Evolutionary conservation across 75 land plant genomes (phyloP).

Genomic region (Cunninghamia lanceolata): DNA sequence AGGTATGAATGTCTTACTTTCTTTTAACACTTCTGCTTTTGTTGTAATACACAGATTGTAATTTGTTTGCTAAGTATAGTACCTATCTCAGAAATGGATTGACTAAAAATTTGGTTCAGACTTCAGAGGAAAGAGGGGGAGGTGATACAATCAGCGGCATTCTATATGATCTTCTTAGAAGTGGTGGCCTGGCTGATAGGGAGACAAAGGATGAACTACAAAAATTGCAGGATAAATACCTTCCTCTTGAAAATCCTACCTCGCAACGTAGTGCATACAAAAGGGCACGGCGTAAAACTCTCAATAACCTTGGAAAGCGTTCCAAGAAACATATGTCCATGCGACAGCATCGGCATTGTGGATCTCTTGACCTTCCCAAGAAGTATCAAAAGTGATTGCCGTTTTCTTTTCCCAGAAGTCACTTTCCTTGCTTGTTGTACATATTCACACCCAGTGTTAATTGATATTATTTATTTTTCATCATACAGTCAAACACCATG

Average conservation of each 20-base stretch:
- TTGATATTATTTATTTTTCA: neutral
- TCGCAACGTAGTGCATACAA: neutral
- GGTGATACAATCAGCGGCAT: constrained; percentile 5
- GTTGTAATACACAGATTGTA: neutral
- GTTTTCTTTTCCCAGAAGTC: neutral
- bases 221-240: neutral
- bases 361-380: constrained; percentile 7
- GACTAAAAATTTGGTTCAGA: constrained; percentile 5
- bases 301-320: neutral
- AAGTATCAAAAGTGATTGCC: constrained; percentile 10
- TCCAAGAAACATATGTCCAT: constrained; percentile 10
- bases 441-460: neutral
- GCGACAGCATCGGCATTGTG: constrained; percentile 8
- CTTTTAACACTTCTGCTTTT: neutral
- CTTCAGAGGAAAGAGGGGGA: neutral
- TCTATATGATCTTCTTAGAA: constrained; percentile 7
- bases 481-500: neutral
- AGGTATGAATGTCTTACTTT: neutral
- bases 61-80: neutral
- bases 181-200: neutral
- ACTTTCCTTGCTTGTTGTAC: neutral
- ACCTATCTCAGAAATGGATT: neutral
- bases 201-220: neutral
- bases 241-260: neutral
- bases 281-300: neutral